Percentiles rank a stretch among this genome's conserved stretches.
Evolutionary conservation across 2,329 filamentous ascomycete genomes (phyloP).

Genomic region (Byssoonygena ceratinophila): DNA sequence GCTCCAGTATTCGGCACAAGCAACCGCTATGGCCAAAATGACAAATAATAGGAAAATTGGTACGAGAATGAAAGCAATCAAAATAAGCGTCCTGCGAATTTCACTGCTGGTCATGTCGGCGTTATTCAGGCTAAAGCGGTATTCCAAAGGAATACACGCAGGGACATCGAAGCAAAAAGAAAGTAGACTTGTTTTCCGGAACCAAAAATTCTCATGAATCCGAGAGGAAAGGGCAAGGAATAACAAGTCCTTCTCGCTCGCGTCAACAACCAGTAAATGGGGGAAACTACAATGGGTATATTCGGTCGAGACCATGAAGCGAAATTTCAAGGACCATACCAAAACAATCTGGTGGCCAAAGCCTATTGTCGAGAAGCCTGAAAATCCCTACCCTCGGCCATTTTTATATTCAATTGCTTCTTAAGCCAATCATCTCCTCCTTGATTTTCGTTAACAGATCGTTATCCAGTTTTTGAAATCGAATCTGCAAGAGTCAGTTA

Average conservation of each 20-base stretch:
- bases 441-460: slow-evolving; percentile 27
- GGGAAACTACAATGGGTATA: slow-evolving; percentile 13
- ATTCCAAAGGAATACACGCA: not conserved
- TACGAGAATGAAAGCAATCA: slow-evolving; percentile 39
- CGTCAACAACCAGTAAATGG: too few species aligned
- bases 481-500: slow-evolving; percentile 25
- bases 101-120: slow-evolving; percentile 13
- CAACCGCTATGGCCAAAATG: slow-evolving; percentile 31
- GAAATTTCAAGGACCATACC: too few species aligned
- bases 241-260: not conserved
- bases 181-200: not conserved
- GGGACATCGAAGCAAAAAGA: not conserved
- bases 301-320: too few species aligned
- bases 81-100: slow-evolving; percentile 22
- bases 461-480: slow-evolving; percentile 32
- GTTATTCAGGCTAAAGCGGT: not conserved
- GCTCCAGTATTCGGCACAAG: slow-evolving; percentile 30
- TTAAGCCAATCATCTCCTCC: slow-evolving; percentile 27
- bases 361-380: too few species aligned
- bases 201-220: not conserved
- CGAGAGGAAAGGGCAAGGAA: slow-evolving; percentile 3
- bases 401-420: not conserved
- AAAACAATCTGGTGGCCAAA: too few species aligned
- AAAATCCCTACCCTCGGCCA: too few species aligned
- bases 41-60: slow-evolving; percentile 38